Conservation (phyloP, 768 basidiomycete species). For the Cystoderma amianthinum region DNA sequence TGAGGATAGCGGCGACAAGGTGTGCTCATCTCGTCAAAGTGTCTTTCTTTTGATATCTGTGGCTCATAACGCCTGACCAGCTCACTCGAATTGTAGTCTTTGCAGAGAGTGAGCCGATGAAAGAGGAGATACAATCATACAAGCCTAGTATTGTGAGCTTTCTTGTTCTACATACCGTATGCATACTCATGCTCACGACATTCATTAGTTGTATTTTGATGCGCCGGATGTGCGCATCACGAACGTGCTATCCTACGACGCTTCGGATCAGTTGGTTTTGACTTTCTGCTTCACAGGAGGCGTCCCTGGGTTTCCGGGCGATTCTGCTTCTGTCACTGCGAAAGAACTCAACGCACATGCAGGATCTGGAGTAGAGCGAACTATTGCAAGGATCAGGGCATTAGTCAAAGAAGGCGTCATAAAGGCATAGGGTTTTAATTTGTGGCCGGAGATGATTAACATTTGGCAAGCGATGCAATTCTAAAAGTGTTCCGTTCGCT, state of each 20-base stretch:
- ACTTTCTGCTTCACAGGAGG: constrained; percentile 21
- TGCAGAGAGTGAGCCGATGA: constrained; percentile 6
- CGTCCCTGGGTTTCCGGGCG: constrained; percentile 11
- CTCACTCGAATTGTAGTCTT: constrained; percentile 10
- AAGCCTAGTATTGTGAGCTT: constrained; percentile 15
- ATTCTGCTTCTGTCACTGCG: neutral
- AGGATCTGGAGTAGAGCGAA: constrained; percentile 14
- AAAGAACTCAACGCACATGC: constrained; percentile 13
- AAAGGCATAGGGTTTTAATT: too few species aligned
- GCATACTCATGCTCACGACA: too few species aligned
- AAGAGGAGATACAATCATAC: constrained; percentile 14
- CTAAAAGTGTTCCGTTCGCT: too few species aligned
- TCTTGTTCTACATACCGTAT: too few species aligned
- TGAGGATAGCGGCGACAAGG: constrained; percentile 14
- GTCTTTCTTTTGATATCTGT: too few species aligned
- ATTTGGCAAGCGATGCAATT: too few species aligned
- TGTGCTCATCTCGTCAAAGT: constrained; percentile 2
- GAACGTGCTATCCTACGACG: constrained; percentile 17
- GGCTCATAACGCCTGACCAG: too few species aligned
- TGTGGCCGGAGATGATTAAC: too few species aligned
- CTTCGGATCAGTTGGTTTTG: constrained; percentile 12
- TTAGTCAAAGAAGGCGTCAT: constrained; percentile 12
- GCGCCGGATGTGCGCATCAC: constrained; percentile 9
- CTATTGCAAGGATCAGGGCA: constrained; percentile 15
- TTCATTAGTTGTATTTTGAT: constrained; percentile 17